Evolutionary conservation across 306 rosid species (phyloP), one percentile per base, ranked within the genome.

Genomic region (Prunus mongolica): DNA sequence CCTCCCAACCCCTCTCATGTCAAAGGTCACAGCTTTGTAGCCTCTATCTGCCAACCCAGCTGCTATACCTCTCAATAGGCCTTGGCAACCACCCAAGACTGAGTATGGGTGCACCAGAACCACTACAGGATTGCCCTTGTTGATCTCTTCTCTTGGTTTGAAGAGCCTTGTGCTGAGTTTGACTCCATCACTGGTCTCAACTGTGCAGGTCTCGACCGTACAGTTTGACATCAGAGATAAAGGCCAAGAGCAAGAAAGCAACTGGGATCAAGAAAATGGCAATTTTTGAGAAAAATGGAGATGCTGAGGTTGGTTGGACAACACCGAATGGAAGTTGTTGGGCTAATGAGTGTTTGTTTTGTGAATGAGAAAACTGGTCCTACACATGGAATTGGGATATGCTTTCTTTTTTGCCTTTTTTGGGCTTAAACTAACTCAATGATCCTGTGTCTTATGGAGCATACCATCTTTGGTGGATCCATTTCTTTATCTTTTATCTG

Each of bases 61-160:
- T 2, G 98, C 99, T 1, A 95, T 89, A 18, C 99, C 99, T 83
- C 80, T 86, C 74, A 96, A 87, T 3, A 91, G 96, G 47, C 89
- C 98, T 71, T 92, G 99, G 11, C 86, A 92, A 11, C 97, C 99
- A 14, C 99, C 97, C 32, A 96, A 25, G 41, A 96, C n/a, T n/a
- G 99, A 88, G 78, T 85, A 92, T 0, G 99, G 99, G 73, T 96
- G 99, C 15, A 96, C 97, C 60, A 96, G 84, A 82, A 91, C 90
- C 32, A 89, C 84, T n/a, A 24, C 99, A 20, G 85, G 74, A 57
- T 73, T 65, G 12, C 12, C 76, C 72, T 75, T 71, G 12, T 47
- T 71, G 49, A 28, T 63, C 19, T 77, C 89, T 47, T 49, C 87
- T 27, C 10, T 67, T 41, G 97, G 88, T 57, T 86, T 89, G 90